Percentiles rank a stretch among this genome's conserved stretches.
Evolutionary conservation across 495 filamentous ascomycete species (phyloP).

Genomic region (Xylaria nigripes): DNA sequence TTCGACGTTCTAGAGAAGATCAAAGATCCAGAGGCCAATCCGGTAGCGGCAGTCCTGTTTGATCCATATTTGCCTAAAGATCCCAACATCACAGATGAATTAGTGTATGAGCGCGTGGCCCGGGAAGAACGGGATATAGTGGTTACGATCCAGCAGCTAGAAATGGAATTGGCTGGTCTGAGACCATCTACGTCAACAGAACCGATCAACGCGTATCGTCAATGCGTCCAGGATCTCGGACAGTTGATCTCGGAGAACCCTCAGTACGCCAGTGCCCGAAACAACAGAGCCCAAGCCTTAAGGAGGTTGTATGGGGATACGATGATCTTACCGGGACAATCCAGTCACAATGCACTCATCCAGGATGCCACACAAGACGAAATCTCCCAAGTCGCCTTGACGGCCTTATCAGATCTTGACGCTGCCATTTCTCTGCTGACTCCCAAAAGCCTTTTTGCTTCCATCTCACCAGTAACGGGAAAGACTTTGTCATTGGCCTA

Average conservation of each 20-base stretch:
- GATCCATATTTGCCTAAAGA: slow-evolving; percentile 52
- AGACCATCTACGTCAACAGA: slow-evolving; percentile 20
- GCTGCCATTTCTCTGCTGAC: slow-evolving; percentile 60
- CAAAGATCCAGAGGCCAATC: slow-evolving; percentile 68
- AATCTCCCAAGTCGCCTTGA: slow-evolving; percentile 27
- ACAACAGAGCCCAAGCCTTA: slow-evolving; percentile 68
- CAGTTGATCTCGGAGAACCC: slow-evolving; percentile 51
- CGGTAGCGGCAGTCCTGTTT: slow-evolving; percentile 44
- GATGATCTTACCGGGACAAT: slow-evolving; percentile 29
- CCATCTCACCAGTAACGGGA: slow-evolving; percentile 53
- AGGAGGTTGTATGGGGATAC: slow-evolving; percentile 51
- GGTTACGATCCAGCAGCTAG: slow-evolving; percentile 38
- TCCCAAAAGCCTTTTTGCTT: slow-evolving; percentile 38
- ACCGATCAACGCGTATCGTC: slow-evolving; percentile 30
- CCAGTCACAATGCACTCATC: slow-evolving; percentile 21
- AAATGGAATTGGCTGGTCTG: slow-evolving; percentile 37
- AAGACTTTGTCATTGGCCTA: slow-evolving; percentile 60
- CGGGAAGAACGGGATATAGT: slow-evolving; percentile 42
- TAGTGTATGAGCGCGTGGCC: slow-evolving; percentile 31
- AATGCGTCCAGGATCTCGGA: slow-evolving; percentile 38
- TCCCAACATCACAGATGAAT: slow-evolving; percentile 42
- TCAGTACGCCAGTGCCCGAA: slow-evolving; percentile 62
- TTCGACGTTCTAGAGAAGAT: slow-evolving; percentile 65
- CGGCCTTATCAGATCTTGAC: slow-evolving; percentile 52
- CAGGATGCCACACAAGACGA: slow-evolving; percentile 21